Percentiles rank a stretch among this genome's conserved stretches.
These are phyloP conservation scores for Chlorella sp. DNA, from an alignment of 139 green algal genomes.

Conservation along the genomic window DNA sequence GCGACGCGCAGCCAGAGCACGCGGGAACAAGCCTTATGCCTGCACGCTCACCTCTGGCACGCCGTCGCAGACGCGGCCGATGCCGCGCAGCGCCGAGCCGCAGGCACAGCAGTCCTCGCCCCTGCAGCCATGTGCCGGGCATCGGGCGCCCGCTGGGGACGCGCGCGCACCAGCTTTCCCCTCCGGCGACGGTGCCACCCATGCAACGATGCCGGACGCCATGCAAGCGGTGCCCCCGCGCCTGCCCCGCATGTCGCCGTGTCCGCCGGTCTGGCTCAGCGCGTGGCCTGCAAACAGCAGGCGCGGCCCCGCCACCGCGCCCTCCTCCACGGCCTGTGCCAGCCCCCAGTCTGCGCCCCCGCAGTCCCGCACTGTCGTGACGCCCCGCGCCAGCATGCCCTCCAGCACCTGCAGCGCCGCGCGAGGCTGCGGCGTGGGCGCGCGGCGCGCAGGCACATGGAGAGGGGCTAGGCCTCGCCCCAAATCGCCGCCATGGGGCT, in stretches of 20 bases:
- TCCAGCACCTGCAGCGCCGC: too few relatives aligned
- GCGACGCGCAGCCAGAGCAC: too few relatives aligned
- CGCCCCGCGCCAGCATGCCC: conserved; percentile 68
- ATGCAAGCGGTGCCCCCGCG: not conserved
- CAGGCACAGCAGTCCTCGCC: conserved; percentile 57
- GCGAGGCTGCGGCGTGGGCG: too few relatives aligned
- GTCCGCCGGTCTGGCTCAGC: conserved; percentile 72
- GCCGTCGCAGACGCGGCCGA: conserved; percentile 75
- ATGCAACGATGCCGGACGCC: not conserved
- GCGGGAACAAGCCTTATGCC: too few relatives aligned
- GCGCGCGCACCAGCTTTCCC: not conserved
- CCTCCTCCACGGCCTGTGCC: conserved; percentile 66
- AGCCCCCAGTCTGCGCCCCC: conserved; percentile 71
- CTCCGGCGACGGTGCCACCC: not conserved
- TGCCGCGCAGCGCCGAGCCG: conserved; percentile 50
- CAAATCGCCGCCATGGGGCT: too few relatives aligned
- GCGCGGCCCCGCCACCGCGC: conserved; percentile 51
- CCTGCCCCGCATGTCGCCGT: conserved; percentile 64
- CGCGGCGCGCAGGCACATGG: too few relatives aligned
- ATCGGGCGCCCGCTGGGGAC: not conserved
- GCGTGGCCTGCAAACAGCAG: conserved; percentile 71
- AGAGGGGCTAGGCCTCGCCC: too few relatives aligned
- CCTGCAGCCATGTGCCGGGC: not conserved
- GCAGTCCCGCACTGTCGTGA: conserved; percentile 68
- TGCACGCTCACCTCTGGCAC: conserved; percentile 37